Evolutionary conservation across 768 basidiomycete genomes (phyloP).

Genomic region (Cystofilobasidium macerans): DNA sequence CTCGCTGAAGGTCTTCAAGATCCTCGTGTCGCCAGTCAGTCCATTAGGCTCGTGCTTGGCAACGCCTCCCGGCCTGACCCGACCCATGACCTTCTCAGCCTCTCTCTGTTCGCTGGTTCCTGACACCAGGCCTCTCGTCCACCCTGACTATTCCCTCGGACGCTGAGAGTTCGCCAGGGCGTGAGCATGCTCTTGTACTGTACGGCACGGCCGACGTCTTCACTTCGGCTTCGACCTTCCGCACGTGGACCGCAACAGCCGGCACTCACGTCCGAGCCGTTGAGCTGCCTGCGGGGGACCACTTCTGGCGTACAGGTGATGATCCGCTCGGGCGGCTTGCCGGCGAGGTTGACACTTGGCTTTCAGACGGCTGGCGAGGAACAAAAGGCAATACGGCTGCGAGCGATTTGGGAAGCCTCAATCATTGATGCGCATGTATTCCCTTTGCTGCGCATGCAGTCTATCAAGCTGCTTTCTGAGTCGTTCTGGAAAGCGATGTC

Average conservation of each 20-base stretch:
- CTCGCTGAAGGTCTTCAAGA: background rate
- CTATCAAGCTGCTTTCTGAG: too few species aligned
- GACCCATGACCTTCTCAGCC: background rate
- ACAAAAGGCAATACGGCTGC: too few species aligned
- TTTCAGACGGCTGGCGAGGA: background rate
- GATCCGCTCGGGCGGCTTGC: background rate
- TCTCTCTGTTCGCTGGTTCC: conserved; percentile 7
- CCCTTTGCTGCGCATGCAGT: too few species aligned
- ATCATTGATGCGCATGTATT: too few species aligned
- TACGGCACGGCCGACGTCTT: conserved; percentile 9
- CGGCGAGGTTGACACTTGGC: background rate
- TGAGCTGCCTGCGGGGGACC: background rate
- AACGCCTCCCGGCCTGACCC: too few species aligned
- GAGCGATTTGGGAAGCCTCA: too few species aligned
- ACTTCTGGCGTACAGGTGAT: background rate
- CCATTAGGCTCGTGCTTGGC: background rate
- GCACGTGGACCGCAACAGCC: background rate
- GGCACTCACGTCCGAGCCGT: background rate
- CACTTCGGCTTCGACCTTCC: background rate
- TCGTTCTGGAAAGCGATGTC: too few species aligned
- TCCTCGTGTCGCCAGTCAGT: conserved; percentile 1
- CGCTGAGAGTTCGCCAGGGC: background rate
- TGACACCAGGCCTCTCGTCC: background rate
- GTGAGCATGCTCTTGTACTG: background rate
- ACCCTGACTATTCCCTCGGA: background rate